Percentiles rank a stretch among this genome's conserved stretches.
These are phyloP conservation scores for Suhomyces kunorum DNA, from an alignment of 1,139 yeast genomes.

Conservation along the genomic window DNA sequence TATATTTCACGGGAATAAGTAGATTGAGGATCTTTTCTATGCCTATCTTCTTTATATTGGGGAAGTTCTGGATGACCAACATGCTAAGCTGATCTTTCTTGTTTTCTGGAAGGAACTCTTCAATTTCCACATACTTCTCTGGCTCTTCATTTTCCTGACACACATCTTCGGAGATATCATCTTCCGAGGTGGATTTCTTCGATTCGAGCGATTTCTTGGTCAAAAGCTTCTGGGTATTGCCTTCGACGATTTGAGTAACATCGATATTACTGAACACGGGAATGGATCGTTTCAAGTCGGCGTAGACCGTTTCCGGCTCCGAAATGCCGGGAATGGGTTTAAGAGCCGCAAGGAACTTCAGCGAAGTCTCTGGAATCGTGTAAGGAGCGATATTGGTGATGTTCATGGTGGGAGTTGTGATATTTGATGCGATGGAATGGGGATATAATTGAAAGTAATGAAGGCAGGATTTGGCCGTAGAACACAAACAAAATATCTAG, in stretches of 20 bases:
- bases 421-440: background rate
- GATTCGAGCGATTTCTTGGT: conserved; percentile 11
- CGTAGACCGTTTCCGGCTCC: background rate
- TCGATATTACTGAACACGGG: conserved; percentile 29
- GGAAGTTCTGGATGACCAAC: conserved; percentile 37
- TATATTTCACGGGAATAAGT: conserved; percentile 15
- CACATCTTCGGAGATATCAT: conserved; percentile 14
- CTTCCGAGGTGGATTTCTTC: conserved; percentile 15
- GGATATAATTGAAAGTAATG: too few relatives aligned
- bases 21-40: conserved; percentile 27
- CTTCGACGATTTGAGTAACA: conserved; percentile 23
- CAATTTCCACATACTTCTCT: conserved; percentile 24
- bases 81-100: conserved; percentile 42
- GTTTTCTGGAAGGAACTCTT: conserved; percentile 31
- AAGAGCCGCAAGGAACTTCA: conserved; percentile 18
- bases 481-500: too few relatives aligned
- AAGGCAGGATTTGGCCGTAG: too few relatives aligned
- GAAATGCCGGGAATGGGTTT: conserved; percentile 9
- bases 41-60: conserved; percentile 28
- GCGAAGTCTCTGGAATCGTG: conserved; percentile 16
- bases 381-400: conserved; percentile 18
- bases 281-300: conserved; percentile 15
- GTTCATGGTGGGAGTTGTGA: background rate
- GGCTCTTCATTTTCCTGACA: conserved; percentile 8
- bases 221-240: conserved; percentile 26